A percentile compares a stretch with the other conserved stretches of the same genome.
phyloP scores from a whole-genome alignment of 2,329 filamentous ascomycete genomes.

The Fusarium subglutinans region DNA sequence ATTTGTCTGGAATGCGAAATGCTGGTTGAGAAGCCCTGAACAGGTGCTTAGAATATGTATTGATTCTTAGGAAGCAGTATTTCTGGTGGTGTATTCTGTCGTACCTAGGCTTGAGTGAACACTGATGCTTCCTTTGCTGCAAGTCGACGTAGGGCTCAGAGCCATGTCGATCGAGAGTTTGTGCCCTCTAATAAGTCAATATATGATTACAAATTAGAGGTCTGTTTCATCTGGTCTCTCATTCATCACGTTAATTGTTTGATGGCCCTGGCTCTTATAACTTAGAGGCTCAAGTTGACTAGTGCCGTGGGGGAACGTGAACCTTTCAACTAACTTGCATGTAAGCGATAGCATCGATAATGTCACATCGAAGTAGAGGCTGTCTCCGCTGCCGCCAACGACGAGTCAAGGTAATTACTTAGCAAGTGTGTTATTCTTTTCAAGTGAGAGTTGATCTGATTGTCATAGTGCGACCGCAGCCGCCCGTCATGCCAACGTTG shows the following conservation, averaged over 20 bases:
- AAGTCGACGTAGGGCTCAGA: background rate
- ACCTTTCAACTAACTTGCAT: background rate
- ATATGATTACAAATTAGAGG: too few species aligned
- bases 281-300: background rate
- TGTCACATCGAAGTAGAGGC: slow-evolving; percentile 45
- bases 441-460: background rate
- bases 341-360: background rate
- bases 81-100: background rate
- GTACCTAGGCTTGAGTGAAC: background rate
- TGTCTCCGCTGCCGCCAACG: slow-evolving; percentile 47
- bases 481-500: slow-evolving; percentile 50
- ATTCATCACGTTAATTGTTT: background rate
- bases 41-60: too few species aligned
- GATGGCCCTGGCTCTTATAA: background rate
- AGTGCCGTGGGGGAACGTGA: slow-evolving; percentile 14
- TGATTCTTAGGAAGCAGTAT: background rate
- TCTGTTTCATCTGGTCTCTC: background rate
- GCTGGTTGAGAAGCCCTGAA: too few species aligned
- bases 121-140: background rate
- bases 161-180: background rate
- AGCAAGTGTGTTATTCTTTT: background rate
- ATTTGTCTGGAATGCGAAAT: background rate
- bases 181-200: background rate
- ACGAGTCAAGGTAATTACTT: slow-evolving; percentile 38
- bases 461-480: slow-evolving; percentile 45